Percentiles rank a stretch among this genome's conserved stretches.
Evolutionary conservation across 169 alveolate genomes (phyloP).

Genomic region (Plasmodium fragile): DNA sequence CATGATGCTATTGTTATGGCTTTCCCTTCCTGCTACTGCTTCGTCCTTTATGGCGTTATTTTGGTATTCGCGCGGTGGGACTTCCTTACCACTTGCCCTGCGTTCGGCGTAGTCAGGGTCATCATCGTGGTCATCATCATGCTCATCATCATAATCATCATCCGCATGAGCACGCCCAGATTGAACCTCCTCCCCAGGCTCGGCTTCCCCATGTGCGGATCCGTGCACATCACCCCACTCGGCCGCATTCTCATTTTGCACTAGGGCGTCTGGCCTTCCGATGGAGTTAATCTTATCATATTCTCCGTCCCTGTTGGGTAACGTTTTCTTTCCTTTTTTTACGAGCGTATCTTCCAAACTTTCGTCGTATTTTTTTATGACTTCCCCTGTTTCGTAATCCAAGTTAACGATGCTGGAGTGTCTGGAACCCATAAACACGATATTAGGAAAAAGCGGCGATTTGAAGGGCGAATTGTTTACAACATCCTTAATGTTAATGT

Average conservation of each 20-base stretch:
- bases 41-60: neutral
- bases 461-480: constrained; percentile 86
- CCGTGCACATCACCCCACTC: neutral
- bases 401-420: constrained; percentile 78
- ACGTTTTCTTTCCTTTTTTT: neutral
- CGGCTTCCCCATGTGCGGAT: neutral
- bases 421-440: constrained; percentile 84
- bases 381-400: constrained; percentile 65
- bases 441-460: constrained; percentile 84
- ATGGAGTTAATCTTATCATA: neutral
- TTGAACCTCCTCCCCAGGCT: neutral
- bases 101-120: neutral
- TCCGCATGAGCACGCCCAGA: neutral
- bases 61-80: neutral
- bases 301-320: constrained; percentile 9
- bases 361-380: constrained; percentile 61
- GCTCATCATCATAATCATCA: neutral
- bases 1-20: neutral
- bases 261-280: neutral
- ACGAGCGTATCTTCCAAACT: neutral
- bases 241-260: neutral
- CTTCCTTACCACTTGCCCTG: neutral
- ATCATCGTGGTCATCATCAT: neutral
- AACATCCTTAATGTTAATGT: constrained; percentile 83
- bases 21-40: neutral